Conservation (phyloP, 139 green algal species). For the Chlorella sp. region DNA sequence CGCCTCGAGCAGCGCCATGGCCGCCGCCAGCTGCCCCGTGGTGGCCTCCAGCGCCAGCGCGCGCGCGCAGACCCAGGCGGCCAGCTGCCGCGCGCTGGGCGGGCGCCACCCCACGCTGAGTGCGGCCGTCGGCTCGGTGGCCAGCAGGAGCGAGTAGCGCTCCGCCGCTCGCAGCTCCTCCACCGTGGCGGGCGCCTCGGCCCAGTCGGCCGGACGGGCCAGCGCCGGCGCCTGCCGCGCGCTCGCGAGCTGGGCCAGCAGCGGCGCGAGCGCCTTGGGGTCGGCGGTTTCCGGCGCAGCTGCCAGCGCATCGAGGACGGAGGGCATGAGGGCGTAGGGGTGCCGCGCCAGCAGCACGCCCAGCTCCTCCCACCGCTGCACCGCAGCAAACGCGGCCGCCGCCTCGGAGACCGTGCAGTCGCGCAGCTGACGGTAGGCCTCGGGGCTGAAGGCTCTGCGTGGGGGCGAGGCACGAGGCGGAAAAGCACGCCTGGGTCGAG, state of each 20-base stretch:
- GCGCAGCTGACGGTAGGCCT: constrained; percentile 11
- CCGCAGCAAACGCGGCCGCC: constrained; percentile 1
- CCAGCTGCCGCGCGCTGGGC: constrained; percentile 19
- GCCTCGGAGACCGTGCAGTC: background rate
- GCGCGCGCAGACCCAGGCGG: constrained; percentile 18
- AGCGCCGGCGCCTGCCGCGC: constrained; percentile 6
- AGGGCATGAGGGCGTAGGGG: constrained; percentile 10
- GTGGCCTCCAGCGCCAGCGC: constrained; percentile 14
- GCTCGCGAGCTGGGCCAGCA: constrained; percentile 20
- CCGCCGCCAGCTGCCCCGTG: constrained; percentile 27
- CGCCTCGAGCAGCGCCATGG: constrained; percentile 11
- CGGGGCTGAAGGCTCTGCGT: constrained; percentile 12
- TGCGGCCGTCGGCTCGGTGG: constrained; percentile 26
- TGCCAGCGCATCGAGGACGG: constrained; percentile 24
- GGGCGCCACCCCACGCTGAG: constrained; percentile 6
- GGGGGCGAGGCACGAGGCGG: background rate
- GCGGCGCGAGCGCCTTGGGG: background rate
- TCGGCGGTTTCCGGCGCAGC: constrained; percentile 29
- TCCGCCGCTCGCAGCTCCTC: background rate
- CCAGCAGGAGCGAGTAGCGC: constrained; percentile 5
- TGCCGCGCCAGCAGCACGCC: constrained; percentile 24
- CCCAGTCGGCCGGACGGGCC: constrained; percentile 17
- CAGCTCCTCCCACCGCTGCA: background rate
- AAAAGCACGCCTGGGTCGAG: background rate
- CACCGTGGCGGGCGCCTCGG: background rate